Base-by-base conservation (phyloP, 2,329 filamentous ascomycete genomes). In the Aspergillus melleus region DNA sequence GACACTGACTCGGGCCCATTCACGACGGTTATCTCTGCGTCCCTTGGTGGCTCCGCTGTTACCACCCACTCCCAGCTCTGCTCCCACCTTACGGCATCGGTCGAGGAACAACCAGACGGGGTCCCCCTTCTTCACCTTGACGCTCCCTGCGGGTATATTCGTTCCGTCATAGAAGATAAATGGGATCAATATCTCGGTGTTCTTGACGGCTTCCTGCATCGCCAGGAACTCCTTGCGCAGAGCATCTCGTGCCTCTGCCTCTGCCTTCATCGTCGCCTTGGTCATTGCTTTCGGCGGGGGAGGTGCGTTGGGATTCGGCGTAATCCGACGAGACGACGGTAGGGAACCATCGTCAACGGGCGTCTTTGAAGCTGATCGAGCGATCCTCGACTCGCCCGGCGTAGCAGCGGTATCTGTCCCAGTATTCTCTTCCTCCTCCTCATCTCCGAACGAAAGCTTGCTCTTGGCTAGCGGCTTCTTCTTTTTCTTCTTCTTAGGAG, bases 141-240 rank as follows among this genome's bases (percentile, higher is more conserved):
- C 93, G 14, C 85, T 85, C 1, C 94, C 93, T 16, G 92, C 92
- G 0, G 93, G 90, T 11, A 90, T 90, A 73, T 96, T 94, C 22
- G 91, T 91, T 16, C 95, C 95, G 67, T 98, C 94, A 78, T 97
- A 98, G 73, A 98, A 98, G 3, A 98, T 91, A 75, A 98, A 99
- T 0, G 95, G 95, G 32, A 99, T 89, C 16, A 90, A 84, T 57
- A 99, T 90, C 71, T 97, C 93, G 9, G 92, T 93, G 20, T 87
- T 86, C 78, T 96, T 96, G 65, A 98, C 90, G 0, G 88, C 86
- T 62, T 96, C 91, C 73, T 97, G 95, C 60, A 94, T 84, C 10
- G 81, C 81, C 50, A 96, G 74, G 69, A 96, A 99, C 71, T 98
- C 89, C 62, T 89, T 90, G 10, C 90, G 84, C 53, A 94, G 79